Percentiles rank a stretch among this genome's conserved stretches.
Conservation (phyloP, 306 rosid species). For the Myrica gale region DNA sequence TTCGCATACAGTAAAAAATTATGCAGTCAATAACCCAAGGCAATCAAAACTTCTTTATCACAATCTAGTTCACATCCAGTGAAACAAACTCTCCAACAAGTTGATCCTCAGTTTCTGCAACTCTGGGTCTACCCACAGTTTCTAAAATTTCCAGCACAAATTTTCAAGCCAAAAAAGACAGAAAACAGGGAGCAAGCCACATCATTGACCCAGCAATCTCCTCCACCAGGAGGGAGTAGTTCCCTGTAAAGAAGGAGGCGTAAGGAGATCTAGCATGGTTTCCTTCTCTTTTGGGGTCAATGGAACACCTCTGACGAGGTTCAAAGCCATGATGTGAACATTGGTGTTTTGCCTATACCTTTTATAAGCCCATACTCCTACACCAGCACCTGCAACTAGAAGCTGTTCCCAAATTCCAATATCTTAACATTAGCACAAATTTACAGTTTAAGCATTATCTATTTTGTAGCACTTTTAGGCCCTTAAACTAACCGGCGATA, state of each 20-base stretch:
- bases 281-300: conserved; percentile 77
- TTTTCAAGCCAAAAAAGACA: neutral
- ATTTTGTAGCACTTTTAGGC: neutral
- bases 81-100: conserved; percentile 11
- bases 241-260: conserved; percentile 62
- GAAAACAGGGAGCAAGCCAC: conserved; percentile 7
- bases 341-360: conserved; percentile 64
- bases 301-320: conserved; percentile 70
- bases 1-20: neutral
- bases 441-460: neutral
- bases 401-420: conserved; percentile 32
- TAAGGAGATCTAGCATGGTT: conserved; percentile 77
- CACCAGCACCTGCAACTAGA: conserved; percentile 57
- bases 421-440: neutral
- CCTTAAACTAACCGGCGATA: conserved; percentile 64
- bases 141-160: neutral
- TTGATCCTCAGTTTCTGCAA: neutral
- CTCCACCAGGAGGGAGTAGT: conserved; percentile 54
- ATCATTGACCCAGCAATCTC: conserved; percentile 53
- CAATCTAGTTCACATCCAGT: neutral
- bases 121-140: neutral
- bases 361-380: conserved; percentile 70
- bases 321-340: conserved; percentile 78
- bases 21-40: neutral
- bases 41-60: neutral